A percentile compares a stretch with the other conserved stretches of the same genome.
phyloP scores from a whole-genome alignment of 1,284 basidiomycete genomes.

The Cerioporus squamosus region DNA sequence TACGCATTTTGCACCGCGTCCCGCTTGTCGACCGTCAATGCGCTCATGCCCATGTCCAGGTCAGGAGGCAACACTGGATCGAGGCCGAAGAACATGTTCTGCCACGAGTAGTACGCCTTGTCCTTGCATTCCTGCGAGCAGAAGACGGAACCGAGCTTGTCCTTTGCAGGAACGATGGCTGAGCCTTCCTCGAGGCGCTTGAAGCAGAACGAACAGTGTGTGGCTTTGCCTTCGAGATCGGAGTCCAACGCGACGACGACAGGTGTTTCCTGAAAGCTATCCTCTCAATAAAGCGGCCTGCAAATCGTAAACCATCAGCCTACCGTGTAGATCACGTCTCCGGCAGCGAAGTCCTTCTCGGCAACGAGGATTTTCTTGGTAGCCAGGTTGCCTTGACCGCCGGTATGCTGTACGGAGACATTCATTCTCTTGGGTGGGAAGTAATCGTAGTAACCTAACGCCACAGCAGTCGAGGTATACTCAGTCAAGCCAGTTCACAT shows the following conservation, averaged over 20 bases:
- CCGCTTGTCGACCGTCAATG: conserved; percentile 47
- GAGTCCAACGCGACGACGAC: conserved; percentile 69
- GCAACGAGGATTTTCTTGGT: conserved; percentile 64
- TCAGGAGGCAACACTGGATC: conserved; percentile 64
- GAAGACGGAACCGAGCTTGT: conserved; percentile 63
- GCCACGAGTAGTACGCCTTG: conserved; percentile 59
- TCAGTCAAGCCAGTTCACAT: conserved; percentile 28
- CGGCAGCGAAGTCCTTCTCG: conserved; percentile 68
- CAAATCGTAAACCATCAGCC: conserved; percentile 1
- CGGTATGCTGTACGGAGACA: conserved; percentile 50
- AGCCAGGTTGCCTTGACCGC: conserved; percentile 41
- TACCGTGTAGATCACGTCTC: conserved; percentile 79
- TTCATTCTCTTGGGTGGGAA: conserved; percentile 77
- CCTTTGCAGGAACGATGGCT: conserved; percentile 49
- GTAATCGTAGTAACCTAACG: conserved; percentile 70
- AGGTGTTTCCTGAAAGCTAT: conserved; percentile 62
- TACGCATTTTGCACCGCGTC: conserved; percentile 62
- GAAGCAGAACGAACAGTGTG: conserved; percentile 75
- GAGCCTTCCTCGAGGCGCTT: conserved; percentile 51
- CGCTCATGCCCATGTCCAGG: conserved; percentile 41
- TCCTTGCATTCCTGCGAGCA: conserved; percentile 73
- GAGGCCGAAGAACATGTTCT: conserved; percentile 71
- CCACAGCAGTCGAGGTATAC: conserved; percentile 9
- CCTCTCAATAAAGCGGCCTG: neutral
- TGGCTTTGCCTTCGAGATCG: conserved; percentile 68